Base-by-base conservation (phyloP, 2,329 filamentous ascomycete genomes). In the Aspergillus sp. region DNA sequence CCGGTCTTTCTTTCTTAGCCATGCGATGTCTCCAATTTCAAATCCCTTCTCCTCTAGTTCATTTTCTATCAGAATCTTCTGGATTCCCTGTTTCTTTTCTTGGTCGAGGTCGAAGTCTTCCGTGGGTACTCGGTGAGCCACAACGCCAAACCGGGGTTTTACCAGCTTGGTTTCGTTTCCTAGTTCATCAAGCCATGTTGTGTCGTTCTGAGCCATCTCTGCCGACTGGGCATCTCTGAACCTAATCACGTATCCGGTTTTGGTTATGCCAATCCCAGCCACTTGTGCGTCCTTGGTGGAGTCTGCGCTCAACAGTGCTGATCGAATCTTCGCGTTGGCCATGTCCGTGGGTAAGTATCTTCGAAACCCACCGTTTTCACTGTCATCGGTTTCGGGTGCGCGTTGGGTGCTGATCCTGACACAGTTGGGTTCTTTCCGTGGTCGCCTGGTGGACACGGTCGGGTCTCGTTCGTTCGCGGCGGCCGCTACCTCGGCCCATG, bases 1-100 rank as follows among this genome's bases (percentile, higher is more conserved):
- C 18, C 59, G 65, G 52, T 67, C 68, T 36, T 51, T 67, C 47
- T 68, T 68, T 4, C 68, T 69, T 4, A 68, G 54, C 66, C 59
- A 71, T 43, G 63, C 61, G 8, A 68, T 53, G 2, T 71, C 62
- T 15, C 67, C 55, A 48, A 72, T 67, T 12, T 55, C 39, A 53
- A 64, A 67, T 8, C 57, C 56, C 24, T 59, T 58, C 1, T 56
- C 17, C 1, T 11, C 9, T 13, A 58, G 17, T 2, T 65, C 38
- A n/a, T 64, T 67, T 15, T 66, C 59, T 22, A 59, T 47, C 20
- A 61, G 61, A 24, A 66, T 62, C 20, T 64, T 59, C 22, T 48
- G 11, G 5, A 64, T 64, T 24, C 12, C 51, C 42, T 49, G 62
- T 55, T 17, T 57, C 34, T 9, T 44, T 36, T 57, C 45, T 6